Conservation (phyloP, 208 protist genomes). For the Hexamita inflata region DNA sequence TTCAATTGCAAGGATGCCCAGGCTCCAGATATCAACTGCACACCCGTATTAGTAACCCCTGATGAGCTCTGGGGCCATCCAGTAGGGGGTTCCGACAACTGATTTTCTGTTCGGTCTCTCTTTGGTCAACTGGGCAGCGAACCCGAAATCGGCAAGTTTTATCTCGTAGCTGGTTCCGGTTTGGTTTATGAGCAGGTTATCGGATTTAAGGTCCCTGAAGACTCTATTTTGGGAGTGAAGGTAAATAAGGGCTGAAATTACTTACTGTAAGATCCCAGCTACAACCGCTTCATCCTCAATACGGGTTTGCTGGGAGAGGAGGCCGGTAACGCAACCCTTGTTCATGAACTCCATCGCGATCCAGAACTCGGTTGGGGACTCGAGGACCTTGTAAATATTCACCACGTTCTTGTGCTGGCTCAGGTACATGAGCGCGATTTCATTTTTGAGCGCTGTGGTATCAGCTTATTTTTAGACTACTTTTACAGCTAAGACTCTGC, state of each 20-base stretch:
- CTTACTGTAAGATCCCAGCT: constrained; percentile 12
- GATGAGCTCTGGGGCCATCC: constrained; percentile 61
- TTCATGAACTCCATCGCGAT: constrained; percentile 57
- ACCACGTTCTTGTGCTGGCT: constrained; percentile 18
- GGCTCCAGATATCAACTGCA: constrained; percentile 56
- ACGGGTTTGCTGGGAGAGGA: constrained; percentile 29
- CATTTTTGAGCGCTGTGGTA: constrained; percentile 22
- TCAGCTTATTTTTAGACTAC: background rate
- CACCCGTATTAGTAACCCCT: constrained; percentile 49
- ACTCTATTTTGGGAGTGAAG: constrained; percentile 51
- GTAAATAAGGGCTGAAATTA: constrained; percentile 43
- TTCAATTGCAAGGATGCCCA: constrained; percentile 58
- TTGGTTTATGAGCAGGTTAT: constrained; percentile 51
- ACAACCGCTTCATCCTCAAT: background rate
- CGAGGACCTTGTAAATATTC: background rate
- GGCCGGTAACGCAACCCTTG: constrained; percentile 51
- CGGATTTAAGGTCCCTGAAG: constrained; percentile 61
- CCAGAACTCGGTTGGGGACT: constrained; percentile 20
- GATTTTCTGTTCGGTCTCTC: constrained; percentile 48
- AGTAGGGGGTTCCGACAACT: constrained; percentile 56
- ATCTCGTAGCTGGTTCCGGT: constrained; percentile 36
- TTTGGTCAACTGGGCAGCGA: constrained; percentile 51
- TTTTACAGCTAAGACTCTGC: constrained; percentile 29
- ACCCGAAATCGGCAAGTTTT: constrained; percentile 59
- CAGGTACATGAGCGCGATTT: constrained; percentile 27